Conservation (phyloP, 2,329 filamentous ascomycete species). For the Apiospora malaysiana region DNA sequence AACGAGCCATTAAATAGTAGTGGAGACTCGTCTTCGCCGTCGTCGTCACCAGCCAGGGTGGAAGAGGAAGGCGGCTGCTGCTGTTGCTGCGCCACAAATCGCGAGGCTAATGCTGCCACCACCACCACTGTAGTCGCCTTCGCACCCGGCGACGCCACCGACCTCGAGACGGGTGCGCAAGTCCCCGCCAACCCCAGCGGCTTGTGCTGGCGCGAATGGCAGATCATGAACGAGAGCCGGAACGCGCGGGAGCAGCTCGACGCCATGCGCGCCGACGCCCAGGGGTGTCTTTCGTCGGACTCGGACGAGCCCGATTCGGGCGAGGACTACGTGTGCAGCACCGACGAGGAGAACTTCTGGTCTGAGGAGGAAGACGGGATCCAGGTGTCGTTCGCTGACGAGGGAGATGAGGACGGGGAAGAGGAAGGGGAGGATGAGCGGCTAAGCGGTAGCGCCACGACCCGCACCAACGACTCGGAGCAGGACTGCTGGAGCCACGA, state of each 20-base stretch:
- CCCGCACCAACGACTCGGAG: no score
- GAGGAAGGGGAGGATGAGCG: background rate
- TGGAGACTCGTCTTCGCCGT: background rate
- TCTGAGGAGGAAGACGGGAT: background rate
- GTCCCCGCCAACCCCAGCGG: background rate
- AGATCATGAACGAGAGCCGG: background rate
- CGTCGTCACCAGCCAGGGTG: background rate
- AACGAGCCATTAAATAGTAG: background rate
- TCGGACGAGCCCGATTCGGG: background rate
- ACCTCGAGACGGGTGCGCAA: constrained; percentile 4
- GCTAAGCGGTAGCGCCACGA: no score
- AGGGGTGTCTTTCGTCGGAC: background rate
- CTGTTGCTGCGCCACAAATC: no score
- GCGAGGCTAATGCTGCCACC: no score
- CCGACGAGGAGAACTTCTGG: background rate
- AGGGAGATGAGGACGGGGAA: background rate
- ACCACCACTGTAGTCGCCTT: background rate
- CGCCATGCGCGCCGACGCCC: background rate
- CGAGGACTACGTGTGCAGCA: background rate
- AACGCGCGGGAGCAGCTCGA: background rate
- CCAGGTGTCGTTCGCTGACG: background rate
- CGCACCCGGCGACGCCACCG: background rate
- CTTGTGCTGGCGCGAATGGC: background rate
- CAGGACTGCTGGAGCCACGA: no score
- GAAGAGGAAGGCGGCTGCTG: no score